Evolutionary conservation across 1,284 basidiomycete species (phyloP), one percentile per base, ranked within the genome.

Genomic region (Boletus semigastroideus): DNA sequence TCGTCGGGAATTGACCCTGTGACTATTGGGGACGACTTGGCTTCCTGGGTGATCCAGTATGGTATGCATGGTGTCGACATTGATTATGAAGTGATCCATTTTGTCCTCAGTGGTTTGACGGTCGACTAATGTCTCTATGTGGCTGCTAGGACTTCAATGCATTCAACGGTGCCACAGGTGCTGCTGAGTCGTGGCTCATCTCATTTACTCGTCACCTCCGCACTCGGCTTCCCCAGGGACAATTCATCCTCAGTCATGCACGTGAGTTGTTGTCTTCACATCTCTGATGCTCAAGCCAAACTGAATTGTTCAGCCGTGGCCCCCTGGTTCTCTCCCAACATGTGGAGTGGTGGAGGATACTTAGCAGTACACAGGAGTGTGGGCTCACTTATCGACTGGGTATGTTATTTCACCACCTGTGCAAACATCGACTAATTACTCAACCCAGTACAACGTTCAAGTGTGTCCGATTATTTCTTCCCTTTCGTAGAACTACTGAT

Each of bases 381-480:
- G 19, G 84, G 84, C 13, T 72, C 65, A 58, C 60, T 78, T 46
- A 82, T 83, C 49, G 80, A 83, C 56, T 82, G 78, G 78, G 70
- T 64, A 20, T 16, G 65, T 56, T 25, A 12, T 10, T 36, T 11
- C 19, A 9, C 9, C 1, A 41, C 31, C 16, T 42, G 19, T 17
- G n/a, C 11, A 13, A 5, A 28, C 11, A 19, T 46, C n/a, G 8
- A 9, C 19, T 55, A 14, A 59, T 27, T 11, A 14, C 13, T 11
- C 3, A 11, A 16, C 16, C 19, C 17, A 62, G 75, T 78, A 77
- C 61, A 77, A 77, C 53, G 62, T 78, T 31, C 75, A 77, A 62
- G 74, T 75, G 43, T 39, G 51, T 17, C 14, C 12, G 37, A 46
- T 36, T 22, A 11, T 20, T 46, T 27, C n/a, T 30, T 51, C 44